These are phyloP conservation scores for Lactarius tabidus DNA, from an alignment of 768 basidiomycete species.

Conservation along the genomic window DNA sequence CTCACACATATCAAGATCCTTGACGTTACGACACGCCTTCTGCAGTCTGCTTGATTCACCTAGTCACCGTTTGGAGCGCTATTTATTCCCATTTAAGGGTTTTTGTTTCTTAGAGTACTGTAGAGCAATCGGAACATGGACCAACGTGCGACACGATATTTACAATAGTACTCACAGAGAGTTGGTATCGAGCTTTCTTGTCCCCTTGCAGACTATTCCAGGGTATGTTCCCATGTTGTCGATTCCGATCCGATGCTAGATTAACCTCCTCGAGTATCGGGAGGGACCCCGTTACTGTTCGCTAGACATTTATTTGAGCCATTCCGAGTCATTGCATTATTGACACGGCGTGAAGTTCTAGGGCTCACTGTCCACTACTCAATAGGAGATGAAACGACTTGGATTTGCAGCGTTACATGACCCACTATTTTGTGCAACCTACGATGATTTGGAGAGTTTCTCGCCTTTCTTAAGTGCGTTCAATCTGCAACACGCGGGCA, in stretches of 20 bases:
- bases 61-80: neutral
- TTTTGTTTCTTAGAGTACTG: constrained; percentile 3
- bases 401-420: too few species aligned
- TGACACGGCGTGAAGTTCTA: neutral
- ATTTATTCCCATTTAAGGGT: constrained; percentile 1
- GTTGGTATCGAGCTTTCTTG: neutral
- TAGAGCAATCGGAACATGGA: neutral
- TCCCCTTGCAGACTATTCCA: neutral
- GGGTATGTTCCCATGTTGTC: neutral
- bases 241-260: neutral
- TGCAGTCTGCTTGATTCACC: constrained; percentile 6
- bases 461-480: too few species aligned
- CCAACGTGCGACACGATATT: neutral
- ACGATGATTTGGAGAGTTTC: too few species aligned
- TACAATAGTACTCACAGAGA: neutral
- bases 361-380: too few species aligned
- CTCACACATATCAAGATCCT: constrained; percentile 48
- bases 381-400: too few species aligned
- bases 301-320: neutral
- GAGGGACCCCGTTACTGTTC: neutral
- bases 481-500: too few species aligned
- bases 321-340: neutral
- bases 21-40: constrained; percentile 36
- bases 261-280: neutral
- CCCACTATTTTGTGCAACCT: too few species aligned